Evolutionary conservation across 1,284 basidiomycete species (phyloP), one percentile per base, ranked within the genome.

Genomic region (Meripilus lineatus): DNA sequence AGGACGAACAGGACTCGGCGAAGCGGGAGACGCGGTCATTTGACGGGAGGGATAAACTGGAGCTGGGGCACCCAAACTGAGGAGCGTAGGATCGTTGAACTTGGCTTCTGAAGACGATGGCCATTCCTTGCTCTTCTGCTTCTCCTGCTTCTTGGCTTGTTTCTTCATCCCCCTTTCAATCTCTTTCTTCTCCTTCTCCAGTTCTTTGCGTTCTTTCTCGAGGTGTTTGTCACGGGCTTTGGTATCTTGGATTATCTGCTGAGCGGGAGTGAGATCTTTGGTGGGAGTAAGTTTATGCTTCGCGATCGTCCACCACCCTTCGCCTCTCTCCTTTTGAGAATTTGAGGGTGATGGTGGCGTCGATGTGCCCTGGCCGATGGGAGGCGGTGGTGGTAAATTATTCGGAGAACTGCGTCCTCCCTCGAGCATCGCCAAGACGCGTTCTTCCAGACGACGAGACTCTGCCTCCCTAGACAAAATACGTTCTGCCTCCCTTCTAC

Each of bases 241-340:
- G 15, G 83, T 69, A 10, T 89, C 86, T 42, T 75, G 70, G 32
- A 88, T 79, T 45, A 89, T 71, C 54, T 86, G 84, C 56, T 89
- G 87, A 1, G 87, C 86, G 4, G 88, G 86, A 0, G 87, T 89
- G 15, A 88, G 72, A 17, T 86, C 84, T 53, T 88, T 89, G 11
- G 82, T 81, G 4, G 86, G 84, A 1, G 85, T 88, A n/a, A 89
- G 71, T 51, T 68, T 78, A 51, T 75, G 76, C 68, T 84, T 88
- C 3, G 86, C 77, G 2, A 75, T 66, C 5, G 73, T 60, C 82
- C 86, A 88, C 84, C 87, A 87, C 30, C 56, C 55, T 1, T 59
- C 59, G n/a, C n/a, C n/a, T n/a, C n/a, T n/a, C 6, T 82, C 81
- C 59, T 83, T 84, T 54, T 79, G 73, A 1, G 81, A 81, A 4